Evolutionary conservation across 257 asterid genomes (phyloP).

Genomic region (Eustoma russellianum): DNA sequence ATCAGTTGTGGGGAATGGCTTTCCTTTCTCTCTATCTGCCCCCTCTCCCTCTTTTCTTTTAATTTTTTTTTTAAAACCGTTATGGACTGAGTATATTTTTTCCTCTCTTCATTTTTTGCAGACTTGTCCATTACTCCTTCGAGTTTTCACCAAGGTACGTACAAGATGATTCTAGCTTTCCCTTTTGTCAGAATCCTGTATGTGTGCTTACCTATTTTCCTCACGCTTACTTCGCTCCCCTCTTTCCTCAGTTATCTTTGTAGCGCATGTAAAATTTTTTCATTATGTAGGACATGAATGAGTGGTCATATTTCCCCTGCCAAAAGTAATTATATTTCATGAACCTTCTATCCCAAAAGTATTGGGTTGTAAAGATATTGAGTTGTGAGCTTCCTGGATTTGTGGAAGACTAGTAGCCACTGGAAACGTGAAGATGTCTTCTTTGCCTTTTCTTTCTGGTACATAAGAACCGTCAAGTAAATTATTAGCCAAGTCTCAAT

Average conservation of each 20-base stretch:
- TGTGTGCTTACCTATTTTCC: background rate
- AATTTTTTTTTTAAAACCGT: constrained; percentile 3
- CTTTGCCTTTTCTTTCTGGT: background rate
- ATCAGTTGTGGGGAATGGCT: background rate
- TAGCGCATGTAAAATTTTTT: too few relatives aligned
- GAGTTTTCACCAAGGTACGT: constrained; percentile 84
- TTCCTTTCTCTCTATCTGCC: background rate
- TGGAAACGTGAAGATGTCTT: background rate
- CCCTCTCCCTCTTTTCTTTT: background rate
- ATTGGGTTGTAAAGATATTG: background rate
- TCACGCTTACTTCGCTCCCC: background rate
- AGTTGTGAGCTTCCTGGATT: background rate
- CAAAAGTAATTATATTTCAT: too few relatives aligned
- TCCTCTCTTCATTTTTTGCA: constrained; percentile 18
- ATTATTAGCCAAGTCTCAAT: background rate
- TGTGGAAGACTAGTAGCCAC: background rate
- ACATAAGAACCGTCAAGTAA: too few relatives aligned
- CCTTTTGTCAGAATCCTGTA: background rate
- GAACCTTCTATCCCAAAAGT: too few relatives aligned
- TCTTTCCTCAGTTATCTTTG: background rate
- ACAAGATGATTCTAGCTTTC: background rate
- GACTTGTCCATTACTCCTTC: constrained; percentile 78
- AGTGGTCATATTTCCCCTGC: too few relatives aligned
- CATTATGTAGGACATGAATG: too few relatives aligned
- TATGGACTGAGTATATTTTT: constrained; percentile 5